phyloP scores from a whole-genome alignment of 2,329 filamentous ascomycete genomes.

The Penicillium sp. region DNA sequence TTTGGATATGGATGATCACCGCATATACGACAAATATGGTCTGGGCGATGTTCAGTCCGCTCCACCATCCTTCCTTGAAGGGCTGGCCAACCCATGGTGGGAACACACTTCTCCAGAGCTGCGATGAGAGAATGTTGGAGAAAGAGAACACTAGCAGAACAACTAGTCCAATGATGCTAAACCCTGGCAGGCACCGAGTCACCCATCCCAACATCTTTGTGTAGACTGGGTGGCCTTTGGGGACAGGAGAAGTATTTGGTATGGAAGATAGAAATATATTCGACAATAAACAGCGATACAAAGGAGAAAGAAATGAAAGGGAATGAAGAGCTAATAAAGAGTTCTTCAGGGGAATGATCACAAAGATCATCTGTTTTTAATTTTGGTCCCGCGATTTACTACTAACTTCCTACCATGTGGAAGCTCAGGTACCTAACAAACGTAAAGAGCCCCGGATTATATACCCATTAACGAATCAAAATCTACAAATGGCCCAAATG shows the following conservation, averaged over 20 bases:
- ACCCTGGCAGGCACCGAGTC: constrained; percentile 31
- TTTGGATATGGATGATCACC: constrained; percentile 63
- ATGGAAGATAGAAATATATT: not conserved
- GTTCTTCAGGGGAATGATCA: not conserved
- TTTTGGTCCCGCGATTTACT: not conserved
- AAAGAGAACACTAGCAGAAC: constrained; percentile 24
- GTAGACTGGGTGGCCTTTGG: not conserved
- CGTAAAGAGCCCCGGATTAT: not conserved
- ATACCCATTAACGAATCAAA: not conserved
- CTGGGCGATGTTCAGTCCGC: constrained; percentile 23
- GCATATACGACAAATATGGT: constrained; percentile 63
- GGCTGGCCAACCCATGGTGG: constrained; percentile 7
- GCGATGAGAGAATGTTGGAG: constrained; percentile 16
- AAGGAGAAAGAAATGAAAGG: not conserved
- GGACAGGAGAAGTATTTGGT: not conserved
- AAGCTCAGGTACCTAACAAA: not conserved
- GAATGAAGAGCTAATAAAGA: not conserved
- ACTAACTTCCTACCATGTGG: not conserved
- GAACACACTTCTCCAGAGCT: constrained; percentile 16
- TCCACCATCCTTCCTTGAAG: constrained; percentile 10
- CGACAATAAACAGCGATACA: not conserved
- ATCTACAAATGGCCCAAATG: not conserved
- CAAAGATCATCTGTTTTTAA: not conserved
- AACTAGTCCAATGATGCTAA: constrained; percentile 28
- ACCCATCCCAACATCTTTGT: constrained; percentile 27